Percentiles rank a stretch among this genome's conserved stretches.
These are phyloP conservation scores for Thalassiosira oceanica DNA, from an alignment of 352 stramenopile genomes.

Conservation along the genomic window DNA sequence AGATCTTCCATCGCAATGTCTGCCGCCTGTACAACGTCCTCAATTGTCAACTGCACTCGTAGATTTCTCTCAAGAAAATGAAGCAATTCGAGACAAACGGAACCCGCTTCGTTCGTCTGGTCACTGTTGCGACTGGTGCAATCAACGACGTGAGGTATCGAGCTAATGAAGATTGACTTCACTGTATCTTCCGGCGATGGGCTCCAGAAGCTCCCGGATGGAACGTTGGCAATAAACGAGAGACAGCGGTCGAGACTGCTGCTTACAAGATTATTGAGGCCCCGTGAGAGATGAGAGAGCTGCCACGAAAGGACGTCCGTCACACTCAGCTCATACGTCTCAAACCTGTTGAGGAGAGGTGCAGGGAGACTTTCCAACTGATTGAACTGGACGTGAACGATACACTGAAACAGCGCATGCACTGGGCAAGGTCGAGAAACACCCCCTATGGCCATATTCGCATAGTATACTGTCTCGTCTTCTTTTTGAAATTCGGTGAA, in stretches of 20 bases:
- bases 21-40: slow-evolving; percentile 23
- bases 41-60: slow-evolving; percentile 10
- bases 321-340: slow-evolving; percentile 54
- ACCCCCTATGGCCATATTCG: slow-evolving; percentile 60
- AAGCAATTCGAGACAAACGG: slow-evolving; percentile 9
- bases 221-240: slow-evolving; percentile 27
- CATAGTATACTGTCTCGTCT: slow-evolving; percentile 37
- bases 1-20: neutral
- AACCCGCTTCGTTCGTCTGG: neutral
- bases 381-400: slow-evolving; percentile 51
- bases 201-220: slow-evolving; percentile 39
- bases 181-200: slow-evolving; percentile 49
- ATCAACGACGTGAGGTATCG: slow-evolving; percentile 16
- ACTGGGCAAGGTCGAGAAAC: slow-evolving; percentile 52
- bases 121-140: neutral
- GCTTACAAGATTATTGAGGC: slow-evolving; percentile 24
- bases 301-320: slow-evolving; percentile 43
- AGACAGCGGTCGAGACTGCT: slow-evolving; percentile 10
- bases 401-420: slow-evolving; percentile 47
- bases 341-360: slow-evolving; percentile 63
- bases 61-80: slow-evolving; percentile 19
- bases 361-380: slow-evolving; percentile 45
- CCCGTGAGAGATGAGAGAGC: slow-evolving; percentile 14
- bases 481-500: slow-evolving; percentile 48
- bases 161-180: slow-evolving; percentile 48